Percentiles rank a stretch among this genome's conserved stretches.
These are phyloP conservation scores for Psilocybe sp. DNA, from an alignment of 768 basidiomycete species.

Conservation along the genomic window DNA sequence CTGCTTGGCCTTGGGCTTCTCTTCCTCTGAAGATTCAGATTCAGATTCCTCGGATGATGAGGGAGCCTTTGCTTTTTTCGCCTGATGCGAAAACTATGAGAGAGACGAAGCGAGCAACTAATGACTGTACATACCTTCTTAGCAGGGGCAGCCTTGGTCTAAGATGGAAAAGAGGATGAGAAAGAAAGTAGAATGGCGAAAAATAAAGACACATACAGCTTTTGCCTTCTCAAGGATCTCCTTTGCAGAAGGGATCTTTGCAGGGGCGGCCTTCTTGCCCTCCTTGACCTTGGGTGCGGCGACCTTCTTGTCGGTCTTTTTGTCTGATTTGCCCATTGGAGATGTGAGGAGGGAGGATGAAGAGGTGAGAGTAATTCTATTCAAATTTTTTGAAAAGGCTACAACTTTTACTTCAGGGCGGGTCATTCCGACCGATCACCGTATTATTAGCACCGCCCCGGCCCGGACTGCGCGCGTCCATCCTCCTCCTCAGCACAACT, in stretches of 20 bases:
- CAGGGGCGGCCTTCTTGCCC: slow-evolving; percentile 29
- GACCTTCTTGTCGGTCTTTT: slow-evolving; percentile 40
- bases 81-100: slow-evolving; percentile 13
- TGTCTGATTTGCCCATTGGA: slow-evolving; percentile 47
- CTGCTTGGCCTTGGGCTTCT: slow-evolving; percentile 55
- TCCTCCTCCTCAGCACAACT: no score
- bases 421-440: slow-evolving; percentile 18
- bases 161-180: slow-evolving; percentile 4
- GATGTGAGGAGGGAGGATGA: slow-evolving; percentile 16
- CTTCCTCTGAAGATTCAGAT: slow-evolving; percentile 44
- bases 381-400: slow-evolving; percentile 12
- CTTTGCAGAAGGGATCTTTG: slow-evolving; percentile 30
- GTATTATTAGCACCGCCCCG: slow-evolving; percentile 2
- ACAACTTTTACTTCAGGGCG: slow-evolving; percentile 37
- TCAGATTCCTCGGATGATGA: slow-evolving; percentile 41
- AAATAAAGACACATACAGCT: slow-evolving; percentile 13
- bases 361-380: slow-evolving; percentile 10
- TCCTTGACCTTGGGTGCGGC: slow-evolving; percentile 29
- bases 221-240: slow-evolving; percentile 25
- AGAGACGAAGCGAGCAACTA: not conserved
- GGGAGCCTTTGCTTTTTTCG: slow-evolving; percentile 28
- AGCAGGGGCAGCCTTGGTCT: slow-evolving; percentile 12
- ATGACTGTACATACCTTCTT: slow-evolving; percentile 18
- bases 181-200: not conserved
- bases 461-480: not conserved